Percentiles rank a stretch among this genome's conserved stretches.
phyloP scores from a whole-genome alignment of 1,139 yeast genomes.

The Meyerozyma carpophila region DNA sequence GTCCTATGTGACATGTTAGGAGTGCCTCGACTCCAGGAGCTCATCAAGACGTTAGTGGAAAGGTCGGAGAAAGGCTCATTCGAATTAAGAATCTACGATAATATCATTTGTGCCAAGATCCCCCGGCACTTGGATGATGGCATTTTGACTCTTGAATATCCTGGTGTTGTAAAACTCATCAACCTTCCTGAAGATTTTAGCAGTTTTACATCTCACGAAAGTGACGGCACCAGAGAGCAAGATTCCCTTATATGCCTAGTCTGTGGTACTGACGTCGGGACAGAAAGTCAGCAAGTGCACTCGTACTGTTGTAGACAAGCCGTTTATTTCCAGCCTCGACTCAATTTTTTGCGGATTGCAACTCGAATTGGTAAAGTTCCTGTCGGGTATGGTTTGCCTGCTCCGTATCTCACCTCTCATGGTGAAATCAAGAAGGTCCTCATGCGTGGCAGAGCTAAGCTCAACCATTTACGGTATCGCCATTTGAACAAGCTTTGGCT shows the following conservation, averaged over 20 bases:
- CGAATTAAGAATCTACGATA: slow-evolving; percentile 10
- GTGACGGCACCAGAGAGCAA: slow-evolving; percentile 11
- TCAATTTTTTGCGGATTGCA: slow-evolving; percentile 30
- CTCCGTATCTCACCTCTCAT: slow-evolving; percentile 67
- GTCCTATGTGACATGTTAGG: not conserved
- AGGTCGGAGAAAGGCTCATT: slow-evolving; percentile 4
- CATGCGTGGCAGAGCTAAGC: slow-evolving; percentile 44
- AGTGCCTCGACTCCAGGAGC: not conserved
- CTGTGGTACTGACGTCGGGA: slow-evolving; percentile 21
- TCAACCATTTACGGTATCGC: slow-evolving; percentile 47
- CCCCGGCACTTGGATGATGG: slow-evolving; percentile 19
- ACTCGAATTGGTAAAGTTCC: slow-evolving; percentile 25
- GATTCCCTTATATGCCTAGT: slow-evolving; percentile 26
- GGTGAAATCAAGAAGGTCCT: slow-evolving; percentile 64
- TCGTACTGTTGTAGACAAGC: slow-evolving; percentile 24
- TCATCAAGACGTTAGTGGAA: slow-evolving; percentile 17
- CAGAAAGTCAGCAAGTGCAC: slow-evolving; percentile 16
- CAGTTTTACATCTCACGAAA: slow-evolving; percentile 13
- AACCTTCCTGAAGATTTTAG: slow-evolving; percentile 33
- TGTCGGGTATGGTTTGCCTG: slow-evolving; percentile 33
- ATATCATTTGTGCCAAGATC: slow-evolving; percentile 22
- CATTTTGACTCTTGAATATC: slow-evolving; percentile 28
- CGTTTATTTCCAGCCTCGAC: slow-evolving; percentile 40
- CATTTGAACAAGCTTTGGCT: slow-evolving; percentile 58
- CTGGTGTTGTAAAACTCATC: slow-evolving; percentile 36